phyloP scores from a whole-genome alignment of 495 filamentous ascomycete genomes.

The Choiromyces venosus region DNA sequence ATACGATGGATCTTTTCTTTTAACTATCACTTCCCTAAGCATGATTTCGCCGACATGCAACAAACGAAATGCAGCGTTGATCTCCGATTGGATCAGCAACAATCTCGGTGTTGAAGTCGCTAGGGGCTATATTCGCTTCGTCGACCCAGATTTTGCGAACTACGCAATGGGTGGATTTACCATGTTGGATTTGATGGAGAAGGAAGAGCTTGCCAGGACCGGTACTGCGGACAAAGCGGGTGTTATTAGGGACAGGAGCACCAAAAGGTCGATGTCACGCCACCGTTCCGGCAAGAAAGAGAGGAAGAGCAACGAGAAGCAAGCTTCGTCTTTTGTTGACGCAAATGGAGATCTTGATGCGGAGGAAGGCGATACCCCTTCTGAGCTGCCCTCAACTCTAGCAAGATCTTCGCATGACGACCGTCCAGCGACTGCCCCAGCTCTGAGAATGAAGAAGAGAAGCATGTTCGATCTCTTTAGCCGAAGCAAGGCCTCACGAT shows the following conservation, averaged over 20 bases:
- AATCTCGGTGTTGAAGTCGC: conserved; percentile 57
- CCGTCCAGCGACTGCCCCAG: conserved; percentile 19
- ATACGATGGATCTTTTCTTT: conserved; percentile 71
- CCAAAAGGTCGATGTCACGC: conserved; percentile 34
- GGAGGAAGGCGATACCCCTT: conserved; percentile 20
- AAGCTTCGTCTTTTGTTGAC: background rate
- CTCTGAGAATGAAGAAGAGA: conserved; percentile 33
- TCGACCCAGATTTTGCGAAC: conserved; percentile 42
- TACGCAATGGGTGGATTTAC: conserved; percentile 38
- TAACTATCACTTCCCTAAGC: conserved; percentile 68
- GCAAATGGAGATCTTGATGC: background rate
- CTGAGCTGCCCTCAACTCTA: conserved; percentile 16
- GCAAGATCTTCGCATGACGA: conserved; percentile 12
- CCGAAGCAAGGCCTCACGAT: conserved; percentile 22
- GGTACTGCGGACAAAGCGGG: conserved; percentile 28
- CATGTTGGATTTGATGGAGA: conserved; percentile 40
- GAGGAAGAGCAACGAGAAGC: conserved; percentile 24
- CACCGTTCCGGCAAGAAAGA: conserved; percentile 31
- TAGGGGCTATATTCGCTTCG: conserved; percentile 66
- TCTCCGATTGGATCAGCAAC: conserved; percentile 64
- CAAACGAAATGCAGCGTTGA: conserved; percentile 70
- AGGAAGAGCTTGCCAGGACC: conserved; percentile 33
- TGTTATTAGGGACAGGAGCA: conserved; percentile 31
- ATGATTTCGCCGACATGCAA: conserved; percentile 71
- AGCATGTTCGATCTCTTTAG: conserved; percentile 38